These are phyloP conservation scores for Anthracocystis panici-leucophaei DNA, from an alignment of 1,284 basidiomycete species.

Conservation along the genomic window DNA sequence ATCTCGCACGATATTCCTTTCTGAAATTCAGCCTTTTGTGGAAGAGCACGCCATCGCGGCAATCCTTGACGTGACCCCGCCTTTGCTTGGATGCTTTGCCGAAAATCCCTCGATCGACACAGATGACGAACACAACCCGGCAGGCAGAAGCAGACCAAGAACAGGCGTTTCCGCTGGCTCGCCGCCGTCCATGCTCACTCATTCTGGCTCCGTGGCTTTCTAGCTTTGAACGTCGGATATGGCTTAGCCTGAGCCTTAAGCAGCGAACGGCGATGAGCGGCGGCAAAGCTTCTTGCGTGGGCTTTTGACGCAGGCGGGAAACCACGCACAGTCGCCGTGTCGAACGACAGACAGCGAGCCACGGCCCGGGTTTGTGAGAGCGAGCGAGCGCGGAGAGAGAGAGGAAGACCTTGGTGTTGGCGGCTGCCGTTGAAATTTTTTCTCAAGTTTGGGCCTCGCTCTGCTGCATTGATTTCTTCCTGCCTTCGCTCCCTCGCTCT, in stretches of 20 bases:
- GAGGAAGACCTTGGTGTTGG: too few relatives aligned
- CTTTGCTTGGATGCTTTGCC: slow-evolving; percentile 2
- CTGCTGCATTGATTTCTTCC: neutral
- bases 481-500: neutral
- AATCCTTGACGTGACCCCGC: slow-evolving; percentile 31
- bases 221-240: neutral
- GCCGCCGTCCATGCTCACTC: neutral
- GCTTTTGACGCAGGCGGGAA: too few relatives aligned
- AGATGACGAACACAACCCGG: slow-evolving; percentile 1
- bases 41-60: slow-evolving; percentile 30
- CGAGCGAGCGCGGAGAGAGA: too few relatives aligned
- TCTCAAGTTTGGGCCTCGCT: neutral
- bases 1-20: slow-evolving; percentile 13
- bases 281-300: slow-evolving; percentile 1
- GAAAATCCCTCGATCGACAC: slow-evolving; percentile 14
- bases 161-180: neutral
- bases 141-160: too few relatives aligned
- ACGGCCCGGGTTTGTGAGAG: too few relatives aligned
- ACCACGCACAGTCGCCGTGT: slow-evolving; percentile 1
- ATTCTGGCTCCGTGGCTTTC: slow-evolving; percentile 18
- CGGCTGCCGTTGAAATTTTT: neutral
- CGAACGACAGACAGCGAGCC: slow-evolving; percentile 23
- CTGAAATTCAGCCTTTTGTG: neutral
- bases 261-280: slow-evolving; percentile 19
- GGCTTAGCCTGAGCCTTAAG: neutral